phyloP scores from a whole-genome alignment of 345 rosid genomes.

The Gynandropsis gynandra region DNA sequence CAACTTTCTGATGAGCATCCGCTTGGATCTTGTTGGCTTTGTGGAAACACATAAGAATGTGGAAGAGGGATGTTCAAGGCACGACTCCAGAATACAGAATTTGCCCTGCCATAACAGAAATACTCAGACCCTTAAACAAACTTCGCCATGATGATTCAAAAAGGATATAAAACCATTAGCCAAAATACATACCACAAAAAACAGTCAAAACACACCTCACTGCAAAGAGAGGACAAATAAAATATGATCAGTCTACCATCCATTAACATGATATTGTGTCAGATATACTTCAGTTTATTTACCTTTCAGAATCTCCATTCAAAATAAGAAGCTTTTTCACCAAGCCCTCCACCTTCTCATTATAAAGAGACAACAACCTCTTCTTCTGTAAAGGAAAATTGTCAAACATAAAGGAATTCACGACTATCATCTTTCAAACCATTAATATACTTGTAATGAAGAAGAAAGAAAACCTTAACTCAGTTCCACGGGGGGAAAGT shows the following conservation, averaged over 20 bases:
- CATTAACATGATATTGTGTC: not conserved
- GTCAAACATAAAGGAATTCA: not conserved
- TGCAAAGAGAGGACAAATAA: constrained; percentile 30
- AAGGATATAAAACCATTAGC: not conserved
- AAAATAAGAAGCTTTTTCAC: constrained; percentile 67
- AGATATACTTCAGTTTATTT: not conserved
- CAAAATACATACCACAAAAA: constrained; percentile 66
- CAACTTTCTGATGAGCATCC: constrained; percentile 20
- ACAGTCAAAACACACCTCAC: constrained; percentile 66
- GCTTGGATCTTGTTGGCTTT: constrained; percentile 34
- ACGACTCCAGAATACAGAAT: constrained; percentile 94
- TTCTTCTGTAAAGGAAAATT: constrained; percentile 49
- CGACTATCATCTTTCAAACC: not conserved
- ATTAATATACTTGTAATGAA: not conserved
- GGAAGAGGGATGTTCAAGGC: constrained; percentile 94
- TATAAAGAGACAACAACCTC: constrained; percentile 46
- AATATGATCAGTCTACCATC: constrained; percentile 2
- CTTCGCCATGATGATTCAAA: constrained; percentile 2
- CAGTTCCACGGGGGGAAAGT: no score
- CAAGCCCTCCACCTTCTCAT: constrained; percentile 62
- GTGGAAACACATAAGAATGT: constrained; percentile 75
- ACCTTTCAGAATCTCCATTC: constrained; percentile 65
- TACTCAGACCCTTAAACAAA: constrained; percentile 4
- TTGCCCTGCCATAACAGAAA: constrained; percentile 53
- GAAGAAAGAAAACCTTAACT: no score